Evolutionary conservation across 257 asterid genomes (phyloP).

Genomic region (Coffea eugenioides): DNA sequence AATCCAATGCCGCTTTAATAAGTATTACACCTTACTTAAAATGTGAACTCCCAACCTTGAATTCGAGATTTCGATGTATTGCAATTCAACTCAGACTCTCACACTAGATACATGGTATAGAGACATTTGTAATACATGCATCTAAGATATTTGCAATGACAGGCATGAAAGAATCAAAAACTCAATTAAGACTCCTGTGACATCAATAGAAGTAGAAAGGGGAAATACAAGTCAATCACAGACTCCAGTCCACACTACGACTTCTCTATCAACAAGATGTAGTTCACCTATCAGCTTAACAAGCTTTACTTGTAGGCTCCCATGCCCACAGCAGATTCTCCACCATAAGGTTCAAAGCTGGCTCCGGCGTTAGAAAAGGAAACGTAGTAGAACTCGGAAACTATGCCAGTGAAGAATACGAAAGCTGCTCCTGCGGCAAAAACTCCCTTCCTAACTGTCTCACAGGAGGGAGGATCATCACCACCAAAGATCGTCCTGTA

Average conservation of each 20-base stretch:
- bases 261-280: constrained; percentile 9
- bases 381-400: constrained; percentile 68
- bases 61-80: neutral
- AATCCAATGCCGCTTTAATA: neutral
- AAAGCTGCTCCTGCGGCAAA: constrained; percentile 96
- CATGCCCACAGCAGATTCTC: constrained; percentile 71
- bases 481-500: constrained; percentile 45
- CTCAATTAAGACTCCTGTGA: constrained; percentile 23
- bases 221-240: neutral
- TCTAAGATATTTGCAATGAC: neutral
- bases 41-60: neutral
- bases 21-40: neutral
- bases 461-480: constrained; percentile 60
- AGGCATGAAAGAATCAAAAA: constrained; percentile 19
- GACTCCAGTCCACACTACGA: neutral
- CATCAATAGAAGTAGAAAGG: constrained; percentile 13
- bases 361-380: constrained; percentile 58
- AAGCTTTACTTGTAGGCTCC: constrained; percentile 53
- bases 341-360: constrained; percentile 40
- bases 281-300: neutral
- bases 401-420: constrained; percentile 58
- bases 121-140: neutral
- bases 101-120: neutral
- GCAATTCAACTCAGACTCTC: too few relatives aligned
- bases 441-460: constrained; percentile 85